Percentiles rank a stretch among this genome's conserved stretches.
Conservation (phyloP, 2,329 filamentous ascomycete species). For the Dactylellina sp. region DNA sequence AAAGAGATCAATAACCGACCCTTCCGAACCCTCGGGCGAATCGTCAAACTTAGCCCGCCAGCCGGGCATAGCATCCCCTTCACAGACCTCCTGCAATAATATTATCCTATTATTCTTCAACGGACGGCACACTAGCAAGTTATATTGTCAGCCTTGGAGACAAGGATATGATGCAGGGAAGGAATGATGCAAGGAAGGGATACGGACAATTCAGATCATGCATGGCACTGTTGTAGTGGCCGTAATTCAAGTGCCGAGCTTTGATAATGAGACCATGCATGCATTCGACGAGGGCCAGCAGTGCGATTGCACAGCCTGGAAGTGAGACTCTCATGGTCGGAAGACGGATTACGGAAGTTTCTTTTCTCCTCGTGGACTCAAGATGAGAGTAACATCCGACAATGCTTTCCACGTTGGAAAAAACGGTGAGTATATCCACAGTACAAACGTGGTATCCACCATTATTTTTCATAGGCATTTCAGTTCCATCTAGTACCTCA, state of each 20-base stretch:
- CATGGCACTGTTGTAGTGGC: not conserved
- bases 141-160: not conserved
- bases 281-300: not conserved
- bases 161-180: not conserved
- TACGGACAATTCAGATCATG: slow-evolving; percentile 36
- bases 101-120: slow-evolving; percentile 24
- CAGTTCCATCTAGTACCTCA: not conserved
- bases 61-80: slow-evolving; percentile 34
- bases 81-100: slow-evolving; percentile 29
- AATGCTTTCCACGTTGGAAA: no score
- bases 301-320: not conserved
- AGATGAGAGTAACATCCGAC: no score
- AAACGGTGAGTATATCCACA: no score
- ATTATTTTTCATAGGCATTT: not conserved
- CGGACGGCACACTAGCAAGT: slow-evolving; percentile 46
- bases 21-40: not conserved
- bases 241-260: slow-evolving; percentile 27
- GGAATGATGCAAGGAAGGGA: not conserved
- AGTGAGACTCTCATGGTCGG: not conserved
- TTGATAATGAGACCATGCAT: slow-evolving; percentile 30
- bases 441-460: no score
- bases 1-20: slow-evolving; percentile 23
- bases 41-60: slow-evolving; percentile 27
- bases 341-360: no score
- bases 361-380: no score